These are phyloP conservation scores for Wallacemonas sp. DNA, from an alignment of 208 protist genomes.

Conservation along the genomic window DNA sequence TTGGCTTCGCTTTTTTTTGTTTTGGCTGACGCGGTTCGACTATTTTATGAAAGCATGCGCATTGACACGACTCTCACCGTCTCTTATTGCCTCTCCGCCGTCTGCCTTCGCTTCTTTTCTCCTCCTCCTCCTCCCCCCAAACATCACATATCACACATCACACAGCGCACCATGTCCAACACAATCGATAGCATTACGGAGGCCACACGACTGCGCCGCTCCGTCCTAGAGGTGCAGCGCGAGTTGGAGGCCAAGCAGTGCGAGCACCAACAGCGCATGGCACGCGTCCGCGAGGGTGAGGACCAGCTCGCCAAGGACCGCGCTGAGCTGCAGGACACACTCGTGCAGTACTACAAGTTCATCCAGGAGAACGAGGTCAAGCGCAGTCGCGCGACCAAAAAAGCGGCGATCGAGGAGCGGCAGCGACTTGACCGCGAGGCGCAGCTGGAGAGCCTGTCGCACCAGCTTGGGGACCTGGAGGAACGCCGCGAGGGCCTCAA, in stretches of 20 bases:
- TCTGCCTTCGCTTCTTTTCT: conserved; percentile 5
- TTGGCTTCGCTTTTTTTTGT: no score
- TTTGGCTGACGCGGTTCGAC: not conserved
- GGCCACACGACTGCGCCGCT: conserved; percentile 82
- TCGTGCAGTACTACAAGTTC: conserved; percentile 94
- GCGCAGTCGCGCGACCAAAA: conserved; percentile 83
- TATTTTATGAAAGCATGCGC: not conserved
- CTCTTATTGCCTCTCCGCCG: not conserved
- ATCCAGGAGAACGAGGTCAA: conserved; percentile 94
- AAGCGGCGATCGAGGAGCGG: conserved; percentile 81
- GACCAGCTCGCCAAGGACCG: conserved; percentile 74
- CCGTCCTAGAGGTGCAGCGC: conserved; percentile 83
- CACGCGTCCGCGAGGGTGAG: conserved; percentile 80
- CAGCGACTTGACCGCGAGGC: conserved; percentile 86
- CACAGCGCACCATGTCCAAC: conserved; percentile 51
- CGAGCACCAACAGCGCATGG: conserved; percentile 85
- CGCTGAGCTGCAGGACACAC: conserved; percentile 85
- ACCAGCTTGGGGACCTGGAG: conserved; percentile 58
- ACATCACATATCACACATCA: no score
- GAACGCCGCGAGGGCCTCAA: conserved; percentile 57
- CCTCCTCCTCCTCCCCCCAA: not conserved
- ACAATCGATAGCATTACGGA: conserved; percentile 91
- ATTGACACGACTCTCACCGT: no score
- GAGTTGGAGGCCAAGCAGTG: conserved; percentile 88
- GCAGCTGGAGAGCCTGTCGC: conserved; percentile 72